These are phyloP conservation scores for Xylaria telfairii DNA, from an alignment of 495 filamentous ascomycete genomes.

Conservation along the genomic window DNA sequence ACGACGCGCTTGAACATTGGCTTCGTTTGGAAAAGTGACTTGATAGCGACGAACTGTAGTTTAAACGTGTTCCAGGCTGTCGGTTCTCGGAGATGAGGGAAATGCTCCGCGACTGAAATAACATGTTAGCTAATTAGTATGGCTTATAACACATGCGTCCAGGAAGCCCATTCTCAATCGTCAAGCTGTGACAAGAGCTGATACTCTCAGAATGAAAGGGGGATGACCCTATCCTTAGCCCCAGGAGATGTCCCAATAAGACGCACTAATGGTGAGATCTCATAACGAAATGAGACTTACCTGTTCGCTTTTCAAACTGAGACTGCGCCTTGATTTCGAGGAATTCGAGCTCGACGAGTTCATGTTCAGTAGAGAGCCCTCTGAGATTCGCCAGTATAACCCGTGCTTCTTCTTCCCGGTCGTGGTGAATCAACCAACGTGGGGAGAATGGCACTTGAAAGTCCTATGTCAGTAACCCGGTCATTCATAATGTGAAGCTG, in stretches of 20 bases:
- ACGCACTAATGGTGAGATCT: background rate
- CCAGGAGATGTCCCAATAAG: too few relatives aligned
- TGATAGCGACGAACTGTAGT: conserved; percentile 75
- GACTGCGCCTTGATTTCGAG: conserved; percentile 83
- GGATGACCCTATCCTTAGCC: background rate
- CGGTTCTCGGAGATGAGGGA: conserved; percentile 67
- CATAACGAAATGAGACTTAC: background rate
- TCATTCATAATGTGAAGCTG: background rate
- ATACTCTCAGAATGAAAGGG: background rate
- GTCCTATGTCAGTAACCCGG: conserved; percentile 27
- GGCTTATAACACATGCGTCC: background rate
- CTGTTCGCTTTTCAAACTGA: conserved; percentile 76
- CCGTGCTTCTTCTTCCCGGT: conserved; percentile 73
- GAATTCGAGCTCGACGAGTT: conserved; percentile 75
- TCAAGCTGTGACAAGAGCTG: background rate
- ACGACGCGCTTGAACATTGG: conserved; percentile 78
- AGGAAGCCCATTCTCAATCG: background rate
- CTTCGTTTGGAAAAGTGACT: conserved; percentile 71
- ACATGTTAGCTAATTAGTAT: background rate
- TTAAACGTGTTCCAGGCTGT: conserved; percentile 67
- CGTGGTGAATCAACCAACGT: conserved; percentile 77
- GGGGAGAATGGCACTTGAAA: conserved; percentile 75
- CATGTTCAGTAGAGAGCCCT: conserved; percentile 62
- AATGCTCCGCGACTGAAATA: conserved; percentile 64
- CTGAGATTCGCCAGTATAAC: conserved; percentile 72